A percentile compares a stretch with the other conserved stretches of the same genome.
phyloP scores from a whole-genome alignment of 805 yeast species.

The Saturnispora diversa region DNA sequence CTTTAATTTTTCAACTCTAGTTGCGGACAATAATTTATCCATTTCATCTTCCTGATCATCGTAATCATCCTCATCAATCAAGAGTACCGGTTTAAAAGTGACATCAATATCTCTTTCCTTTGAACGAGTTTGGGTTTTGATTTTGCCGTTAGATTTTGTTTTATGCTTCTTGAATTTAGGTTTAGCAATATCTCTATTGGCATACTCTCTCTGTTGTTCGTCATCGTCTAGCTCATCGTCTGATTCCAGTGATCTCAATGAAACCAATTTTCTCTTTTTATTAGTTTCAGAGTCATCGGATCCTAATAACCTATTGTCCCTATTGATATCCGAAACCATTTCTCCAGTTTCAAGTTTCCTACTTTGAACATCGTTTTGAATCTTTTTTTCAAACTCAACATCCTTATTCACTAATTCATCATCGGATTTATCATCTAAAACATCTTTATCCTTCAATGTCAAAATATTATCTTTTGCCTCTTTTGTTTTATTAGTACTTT shows the following conservation, averaged over 20 bases:
- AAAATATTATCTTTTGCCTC: conserved; percentile 37
- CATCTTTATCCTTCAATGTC: conserved; percentile 44
- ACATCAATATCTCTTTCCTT: conserved; percentile 12
- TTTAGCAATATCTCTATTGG: conserved; percentile 12
- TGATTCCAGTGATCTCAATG: conserved; percentile 14
- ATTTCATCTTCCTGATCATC: conserved; percentile 21
- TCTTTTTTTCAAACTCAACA: conserved; percentile 14
- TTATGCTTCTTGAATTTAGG: conserved; percentile 22
- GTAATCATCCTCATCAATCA: conserved; percentile 24
- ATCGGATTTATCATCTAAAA: conserved; percentile 23
- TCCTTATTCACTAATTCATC: conserved; percentile 36
- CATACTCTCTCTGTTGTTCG: background rate
- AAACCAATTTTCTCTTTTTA: conserved; percentile 15
- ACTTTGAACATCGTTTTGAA: conserved; percentile 18
- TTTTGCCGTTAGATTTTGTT: conserved; percentile 4
- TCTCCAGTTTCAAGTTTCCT: conserved; percentile 29
- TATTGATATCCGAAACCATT: conserved; percentile 16
- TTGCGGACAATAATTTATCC: conserved; percentile 22
- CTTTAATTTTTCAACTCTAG: conserved; percentile 18
- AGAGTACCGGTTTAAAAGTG: conserved; percentile 22
- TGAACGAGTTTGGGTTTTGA: conserved; percentile 12
- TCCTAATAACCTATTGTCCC: conserved; percentile 20
- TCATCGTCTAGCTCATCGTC: conserved; percentile 13
- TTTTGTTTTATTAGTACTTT: background rate
- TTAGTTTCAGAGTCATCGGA: conserved; percentile 9